phyloP scores from a whole-genome alignment of 1,284 basidiomycete genomes.

The Irpex sp. region DNA sequence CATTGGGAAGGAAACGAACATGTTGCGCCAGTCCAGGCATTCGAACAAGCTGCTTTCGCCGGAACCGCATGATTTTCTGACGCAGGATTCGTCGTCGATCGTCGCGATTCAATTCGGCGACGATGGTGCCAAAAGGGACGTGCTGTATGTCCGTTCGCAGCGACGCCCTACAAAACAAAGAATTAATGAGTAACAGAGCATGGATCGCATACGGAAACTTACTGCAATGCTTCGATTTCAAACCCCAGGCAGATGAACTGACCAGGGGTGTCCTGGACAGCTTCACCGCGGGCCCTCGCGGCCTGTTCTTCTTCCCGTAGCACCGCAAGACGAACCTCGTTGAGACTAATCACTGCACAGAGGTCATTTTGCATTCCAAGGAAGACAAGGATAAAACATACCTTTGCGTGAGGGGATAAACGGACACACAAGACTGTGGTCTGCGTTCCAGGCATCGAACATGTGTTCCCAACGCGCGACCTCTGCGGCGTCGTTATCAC shows the following conservation, averaged over 20 bases:
- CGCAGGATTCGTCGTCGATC: constrained; percentile 5
- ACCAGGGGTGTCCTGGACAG: neutral
- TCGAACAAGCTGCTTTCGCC: constrained; percentile 1
- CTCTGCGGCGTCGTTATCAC: neutral
- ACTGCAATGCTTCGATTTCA: constrained; percentile 20
- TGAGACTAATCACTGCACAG: neutral
- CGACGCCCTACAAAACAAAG: neutral
- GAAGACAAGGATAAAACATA: neutral
- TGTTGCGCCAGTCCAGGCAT: constrained; percentile 8
- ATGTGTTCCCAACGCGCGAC: neutral
- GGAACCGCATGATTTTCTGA: constrained; percentile 6
- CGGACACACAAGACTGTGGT: neutral
- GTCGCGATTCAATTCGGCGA: neutral
- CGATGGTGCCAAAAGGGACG: neutral
- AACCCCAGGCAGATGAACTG: constrained; percentile 15
- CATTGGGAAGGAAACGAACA: neutral
- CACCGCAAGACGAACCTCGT: constrained; percentile 4
- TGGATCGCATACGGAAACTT: neutral
- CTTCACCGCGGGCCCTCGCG: constrained; percentile 3
- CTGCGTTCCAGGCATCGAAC: neutral
- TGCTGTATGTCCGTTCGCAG: neutral
- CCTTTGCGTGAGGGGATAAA: neutral
- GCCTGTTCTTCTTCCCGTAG: constrained; percentile 10
- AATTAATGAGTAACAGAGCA: neutral
- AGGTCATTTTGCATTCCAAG: neutral